Percentiles rank a stretch among this genome's conserved stretches.
Evolutionary conservation across 164 flowering plant genomes (phyloP).

Genomic region (Annona cherimola): DNA sequence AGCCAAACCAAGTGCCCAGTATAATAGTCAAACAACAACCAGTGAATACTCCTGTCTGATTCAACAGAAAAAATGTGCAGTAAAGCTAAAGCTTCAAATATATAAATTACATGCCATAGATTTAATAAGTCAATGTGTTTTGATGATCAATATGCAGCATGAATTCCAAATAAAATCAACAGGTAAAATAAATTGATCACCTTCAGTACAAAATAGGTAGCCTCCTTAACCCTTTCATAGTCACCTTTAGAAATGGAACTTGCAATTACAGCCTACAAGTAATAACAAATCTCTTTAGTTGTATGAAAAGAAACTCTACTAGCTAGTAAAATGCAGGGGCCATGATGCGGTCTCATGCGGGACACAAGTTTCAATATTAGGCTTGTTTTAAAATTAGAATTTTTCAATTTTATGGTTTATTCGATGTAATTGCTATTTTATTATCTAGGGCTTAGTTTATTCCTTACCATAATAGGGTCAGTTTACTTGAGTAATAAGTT

Average conservation of each 20-base stretch:
- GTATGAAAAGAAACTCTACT: neutral
- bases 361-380: too few relatives aligned
- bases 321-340: too few relatives aligned
- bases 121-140: too few relatives aligned
- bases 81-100: neutral
- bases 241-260: conserved; percentile 65
- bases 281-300: neutral
- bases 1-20: conserved; percentile 62
- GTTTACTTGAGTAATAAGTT: too few relatives aligned
- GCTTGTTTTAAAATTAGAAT: too few relatives aligned
- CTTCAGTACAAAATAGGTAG: conserved; percentile 60
- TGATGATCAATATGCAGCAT: neutral
- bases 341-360: too few relatives aligned
- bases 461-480: too few relatives aligned
- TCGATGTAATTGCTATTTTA: too few relatives aligned
- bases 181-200: conserved; percentile 21
- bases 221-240: conserved; percentile 53
- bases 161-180: neutral
- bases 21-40: conserved; percentile 60
- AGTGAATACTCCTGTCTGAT: conserved; percentile 64
- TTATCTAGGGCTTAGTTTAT: too few relatives aligned
- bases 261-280: conserved; percentile 71
- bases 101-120: neutral
- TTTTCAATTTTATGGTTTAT: too few relatives aligned
- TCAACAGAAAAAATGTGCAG: neutral